Percentiles rank a stretch among this genome's conserved stretches.
Evolutionary conservation across 495 filamentous ascomycete genomes (phyloP).

Genomic region (Thozetella sp.): DNA sequence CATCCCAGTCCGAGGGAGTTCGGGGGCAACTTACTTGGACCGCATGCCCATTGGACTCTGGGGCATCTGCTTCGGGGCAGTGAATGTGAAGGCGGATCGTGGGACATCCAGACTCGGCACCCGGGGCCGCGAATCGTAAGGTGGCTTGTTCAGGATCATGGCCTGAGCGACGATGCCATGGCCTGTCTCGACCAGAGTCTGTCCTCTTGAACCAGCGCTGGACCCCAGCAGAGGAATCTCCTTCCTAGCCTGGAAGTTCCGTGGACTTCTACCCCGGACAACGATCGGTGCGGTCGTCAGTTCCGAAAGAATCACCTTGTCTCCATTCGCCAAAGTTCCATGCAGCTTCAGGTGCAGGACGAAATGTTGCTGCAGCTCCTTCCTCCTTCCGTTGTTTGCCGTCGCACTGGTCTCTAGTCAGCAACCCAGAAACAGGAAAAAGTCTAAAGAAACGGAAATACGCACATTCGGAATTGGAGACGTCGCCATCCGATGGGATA

Average conservation of each 20-base stretch:
- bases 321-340: slow-evolving; percentile 69
- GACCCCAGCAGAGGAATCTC: slow-evolving; percentile 75
- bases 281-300: slow-evolving; percentile 75
- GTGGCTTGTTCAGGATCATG: slow-evolving; percentile 46
- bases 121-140: slow-evolving; percentile 43
- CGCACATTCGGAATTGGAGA: slow-evolving; percentile 81
- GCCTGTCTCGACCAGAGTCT: slow-evolving; percentile 48
- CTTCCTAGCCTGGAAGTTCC: slow-evolving; percentile 78
- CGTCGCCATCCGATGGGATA: slow-evolving; percentile 90
- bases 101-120: slow-evolving; percentile 50
- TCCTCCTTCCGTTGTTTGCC: slow-evolving; percentile 72
- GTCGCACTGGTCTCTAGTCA: slow-evolving; percentile 46
- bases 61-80: slow-evolving; percentile 48
- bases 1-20: background rate
- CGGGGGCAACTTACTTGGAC: slow-evolving; percentile 43
- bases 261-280: slow-evolving; percentile 75
- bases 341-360: slow-evolving; percentile 74
- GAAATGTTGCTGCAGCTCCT: slow-evolving; percentile 84
- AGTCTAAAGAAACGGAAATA: slow-evolving; percentile 4
- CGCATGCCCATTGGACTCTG: slow-evolving; percentile 54
- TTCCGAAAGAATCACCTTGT: slow-evolving; percentile 69
- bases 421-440: slow-evolving; percentile 5
- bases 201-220: slow-evolving; percentile 66
- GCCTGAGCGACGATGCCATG: slow-evolving; percentile 48
- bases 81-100: slow-evolving; percentile 54